Conservation (phyloP, 2,329 filamentous ascomycete species). For the Cercospora sesami region DNA sequence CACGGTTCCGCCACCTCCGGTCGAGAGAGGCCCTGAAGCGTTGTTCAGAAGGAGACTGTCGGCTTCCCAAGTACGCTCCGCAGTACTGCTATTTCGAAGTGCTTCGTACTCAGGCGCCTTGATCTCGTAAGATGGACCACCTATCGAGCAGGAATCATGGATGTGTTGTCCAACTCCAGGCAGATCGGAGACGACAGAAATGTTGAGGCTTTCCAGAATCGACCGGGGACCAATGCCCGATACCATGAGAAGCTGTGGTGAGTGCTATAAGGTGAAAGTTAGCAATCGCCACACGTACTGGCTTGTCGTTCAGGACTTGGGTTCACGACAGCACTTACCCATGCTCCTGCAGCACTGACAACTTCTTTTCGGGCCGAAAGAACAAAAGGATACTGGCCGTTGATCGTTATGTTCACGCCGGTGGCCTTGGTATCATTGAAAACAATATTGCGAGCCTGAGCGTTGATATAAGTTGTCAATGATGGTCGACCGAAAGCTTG, state of each 20-base stretch:
- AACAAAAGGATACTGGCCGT: conserved; percentile 27
- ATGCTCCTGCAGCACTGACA: conserved; percentile 36
- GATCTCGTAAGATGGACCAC: conserved; percentile 21
- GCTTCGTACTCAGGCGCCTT: conserved; percentile 16
- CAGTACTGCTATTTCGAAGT: conserved; percentile 12
- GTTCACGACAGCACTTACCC: background rate
- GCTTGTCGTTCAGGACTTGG: background rate
- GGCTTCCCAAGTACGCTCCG: conserved; percentile 11
- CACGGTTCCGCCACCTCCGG: conserved; percentile 23
- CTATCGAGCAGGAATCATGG: conserved; percentile 43
- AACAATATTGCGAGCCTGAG: conserved; percentile 39
- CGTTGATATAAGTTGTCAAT: conserved; percentile 37
- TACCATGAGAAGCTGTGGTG: conserved; percentile 38
- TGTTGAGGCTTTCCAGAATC: conserved; percentile 46
- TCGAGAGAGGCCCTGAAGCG: conserved; percentile 29
- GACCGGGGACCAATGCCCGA: conserved; percentile 36
- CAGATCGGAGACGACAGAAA: conserved; percentile 49
- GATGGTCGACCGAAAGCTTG: conserved; percentile 22
- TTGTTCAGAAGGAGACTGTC: conserved; percentile 22
- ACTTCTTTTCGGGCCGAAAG: conserved; percentile 38
- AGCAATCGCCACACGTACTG: background rate
- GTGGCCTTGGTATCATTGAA: conserved; percentile 32
- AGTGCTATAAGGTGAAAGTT: conserved; percentile 22
- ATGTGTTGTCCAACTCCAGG: conserved; percentile 56
- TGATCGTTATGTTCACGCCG: conserved; percentile 34